A percentile compares a stretch with the other conserved stretches of the same genome.
Conservation (phyloP, 352 stramenopile species). For the Phytophthora palmivora region DNA sequence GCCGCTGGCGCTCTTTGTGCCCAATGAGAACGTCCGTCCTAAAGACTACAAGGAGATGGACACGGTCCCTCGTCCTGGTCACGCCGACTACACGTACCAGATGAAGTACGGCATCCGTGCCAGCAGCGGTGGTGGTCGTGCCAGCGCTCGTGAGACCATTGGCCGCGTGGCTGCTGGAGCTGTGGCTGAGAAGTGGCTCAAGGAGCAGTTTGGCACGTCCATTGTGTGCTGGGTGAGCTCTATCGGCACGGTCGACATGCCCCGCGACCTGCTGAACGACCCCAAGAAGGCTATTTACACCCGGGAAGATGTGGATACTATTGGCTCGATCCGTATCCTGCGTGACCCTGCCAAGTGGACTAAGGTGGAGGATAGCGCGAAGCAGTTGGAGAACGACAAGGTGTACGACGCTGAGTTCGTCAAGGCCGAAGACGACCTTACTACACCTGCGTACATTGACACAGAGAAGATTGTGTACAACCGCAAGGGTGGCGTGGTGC, state of each 20-base stretch:
- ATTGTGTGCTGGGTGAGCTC: slow-evolving; percentile 92
- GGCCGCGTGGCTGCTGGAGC: slow-evolving; percentile 97
- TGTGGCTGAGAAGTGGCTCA: slow-evolving; percentile 96
- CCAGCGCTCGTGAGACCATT: slow-evolving; percentile 98
- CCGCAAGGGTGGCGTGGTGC: slow-evolving; percentile 72
- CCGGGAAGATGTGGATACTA: slow-evolving; percentile 84
- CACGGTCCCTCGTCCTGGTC: slow-evolving; percentile 89
- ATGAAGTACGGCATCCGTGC: slow-evolving; percentile 99
- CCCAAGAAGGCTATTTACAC: slow-evolving; percentile 72
- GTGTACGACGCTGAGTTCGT: slow-evolving; percentile 84
- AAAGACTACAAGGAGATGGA: slow-evolving; percentile 98
- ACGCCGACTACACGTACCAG: slow-evolving; percentile 99
- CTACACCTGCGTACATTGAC: slow-evolving; percentile 92
- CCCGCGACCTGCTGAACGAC: slow-evolving; percentile 68
- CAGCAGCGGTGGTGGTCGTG: slow-evolving; percentile 95
- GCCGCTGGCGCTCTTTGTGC: slow-evolving; percentile 96
- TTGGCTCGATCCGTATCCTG: slow-evolving; percentile 86
- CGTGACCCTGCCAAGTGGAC: slow-evolving; percentile 74
- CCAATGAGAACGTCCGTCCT: slow-evolving; percentile 98
- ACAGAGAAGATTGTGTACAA: slow-evolving; percentile 92
- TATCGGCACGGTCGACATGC: slow-evolving; percentile 89
- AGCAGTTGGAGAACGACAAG: slow-evolving; percentile 70
- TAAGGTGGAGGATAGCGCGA: slow-evolving; percentile 43
- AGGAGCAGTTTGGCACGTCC: slow-evolving; percentile 90
- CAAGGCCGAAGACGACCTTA: slow-evolving; percentile 54